Percentiles rank a stretch among this genome's conserved stretches.
Conservation (phyloP, 1,284 basidiomycete species). For the Pulchroboletus neoregius region DNA sequence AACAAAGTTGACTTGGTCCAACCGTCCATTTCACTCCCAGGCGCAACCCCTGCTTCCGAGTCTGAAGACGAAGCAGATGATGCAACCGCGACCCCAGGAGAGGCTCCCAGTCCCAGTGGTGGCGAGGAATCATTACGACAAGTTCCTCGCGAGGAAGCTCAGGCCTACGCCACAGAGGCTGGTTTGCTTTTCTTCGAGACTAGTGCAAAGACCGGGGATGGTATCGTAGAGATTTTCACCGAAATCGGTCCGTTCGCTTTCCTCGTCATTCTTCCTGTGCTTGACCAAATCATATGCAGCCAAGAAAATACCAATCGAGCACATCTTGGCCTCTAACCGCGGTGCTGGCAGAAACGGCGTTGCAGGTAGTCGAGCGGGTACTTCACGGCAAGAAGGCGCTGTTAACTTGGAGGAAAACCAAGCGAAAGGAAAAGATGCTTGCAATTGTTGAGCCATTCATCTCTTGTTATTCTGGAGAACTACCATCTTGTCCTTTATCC, state of each 20-base stretch:
- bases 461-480: constrained; percentile 18
- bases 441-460: constrained; percentile 58
- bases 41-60: constrained; percentile 47
- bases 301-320: constrained; percentile 95
- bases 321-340: constrained; percentile 78
- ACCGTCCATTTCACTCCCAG: constrained; percentile 54
- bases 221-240: constrained; percentile 95
- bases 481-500: constrained; percentile 22
- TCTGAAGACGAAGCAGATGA: constrained; percentile 83
- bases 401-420: constrained; percentile 76
- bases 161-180: constrained; percentile 92
- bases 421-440: constrained; percentile 68
- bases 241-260: constrained; percentile 76
- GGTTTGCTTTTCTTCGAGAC: constrained; percentile 97
- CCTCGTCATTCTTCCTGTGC: neutral
- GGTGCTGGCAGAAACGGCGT: constrained; percentile 57
- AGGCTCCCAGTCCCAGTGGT: constrained; percentile 47
- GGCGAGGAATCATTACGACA: constrained; percentile 77
- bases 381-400: constrained; percentile 47
- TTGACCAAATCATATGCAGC: constrained; percentile 44
- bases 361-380: constrained; percentile 50
- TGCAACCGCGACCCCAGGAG: constrained; percentile 81
- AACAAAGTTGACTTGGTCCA: constrained; percentile 96
- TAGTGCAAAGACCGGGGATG: constrained; percentile 96
- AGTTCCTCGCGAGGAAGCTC: constrained; percentile 90